Evolutionary conservation across 2,329 filamentous ascomycete species (phyloP), one percentile per base, ranked within the genome.

Genomic region (Xylaria sp.): DNA sequence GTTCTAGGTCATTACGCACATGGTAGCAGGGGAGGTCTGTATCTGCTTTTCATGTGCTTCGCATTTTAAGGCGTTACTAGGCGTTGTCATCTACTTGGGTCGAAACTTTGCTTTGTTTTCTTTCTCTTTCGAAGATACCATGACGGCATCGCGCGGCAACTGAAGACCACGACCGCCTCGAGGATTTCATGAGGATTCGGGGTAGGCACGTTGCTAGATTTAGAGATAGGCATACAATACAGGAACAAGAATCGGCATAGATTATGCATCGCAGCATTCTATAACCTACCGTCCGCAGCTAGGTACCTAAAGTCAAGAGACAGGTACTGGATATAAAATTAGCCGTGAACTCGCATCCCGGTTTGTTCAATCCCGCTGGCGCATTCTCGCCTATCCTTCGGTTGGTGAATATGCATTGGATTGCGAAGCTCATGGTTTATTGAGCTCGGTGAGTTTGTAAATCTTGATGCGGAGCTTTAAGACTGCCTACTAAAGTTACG

Each of bases 11-110:
- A n/a, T 23, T 23, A 34, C 23, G 13, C 41, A 57, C 5, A 43
- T 43, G 36, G 20, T 15, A n/a, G 7, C 4, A 15, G 36, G 23
- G 39, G 55, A 23, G n/a, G 18, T 1, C 6, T 34, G 25, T 53
- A 34, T 39, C 48, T 60, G 53, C 23, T 53, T 45, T 60, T 13
- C n/a, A 7, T 32, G 41, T 57, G 15, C n/a, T 63, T 41, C n/a
- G 67, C 69, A 71, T 71, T 60, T n/a, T 39, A 36, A 10, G 70
- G 72, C 68, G 69, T 72, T 72, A 64, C 23, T 36, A 56, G 73
- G 74, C 72, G 72, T 74, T 73, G 72, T 58, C 39, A 32, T 28
- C 18, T 20, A 25, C n/a, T 3, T 13, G 55, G 39, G 46, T 5
- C 5, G 34, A 34, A 34, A 18, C 15, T 39, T 30, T 39, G 43